Conservation (phyloP, 257 asterid species). For the Rhazya stricta region DNA sequence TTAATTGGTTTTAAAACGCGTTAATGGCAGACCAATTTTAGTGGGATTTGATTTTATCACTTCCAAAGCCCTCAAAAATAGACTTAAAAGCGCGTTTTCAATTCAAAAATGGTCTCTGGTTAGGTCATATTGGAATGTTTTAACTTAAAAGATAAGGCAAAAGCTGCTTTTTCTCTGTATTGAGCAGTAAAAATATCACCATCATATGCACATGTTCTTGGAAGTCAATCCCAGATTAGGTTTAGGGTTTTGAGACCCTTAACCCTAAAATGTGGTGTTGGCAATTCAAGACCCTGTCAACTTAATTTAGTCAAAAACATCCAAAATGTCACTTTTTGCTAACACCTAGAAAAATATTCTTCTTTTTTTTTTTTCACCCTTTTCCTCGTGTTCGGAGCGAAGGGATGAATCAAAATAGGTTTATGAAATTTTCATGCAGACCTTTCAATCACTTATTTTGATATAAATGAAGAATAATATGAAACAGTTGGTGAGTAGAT, state of each 20-base stretch:
- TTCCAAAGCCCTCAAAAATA: conserved; percentile 11
- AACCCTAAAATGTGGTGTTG: background rate
- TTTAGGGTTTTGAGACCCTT: background rate
- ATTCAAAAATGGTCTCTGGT: background rate
- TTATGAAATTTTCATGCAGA: background rate
- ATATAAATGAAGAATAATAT: background rate
- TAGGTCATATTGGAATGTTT: background rate
- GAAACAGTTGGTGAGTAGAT: no score
- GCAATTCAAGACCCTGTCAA: background rate
- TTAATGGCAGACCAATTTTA: conserved; percentile 19
- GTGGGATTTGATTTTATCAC: conserved; percentile 16
- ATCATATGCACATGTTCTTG: background rate
- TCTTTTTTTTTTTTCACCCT: background rate
- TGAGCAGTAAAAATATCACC: background rate
- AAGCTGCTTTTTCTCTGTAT: background rate
- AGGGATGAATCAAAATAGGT: background rate
- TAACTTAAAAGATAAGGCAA: conserved; percentile 5
- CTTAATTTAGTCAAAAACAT: background rate
- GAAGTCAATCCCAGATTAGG: conserved; percentile 1
- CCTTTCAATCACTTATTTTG: background rate
- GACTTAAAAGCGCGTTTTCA: conserved; percentile 4
- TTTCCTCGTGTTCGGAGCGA: background rate
- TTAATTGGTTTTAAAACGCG: background rate
- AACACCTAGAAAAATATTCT: background rate
- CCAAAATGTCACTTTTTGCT: conserved; percentile 1